A percentile compares a stretch with the other conserved stretches of the same genome.
Evolutionary conservation across 331 rosid genomes (phyloP).

Genomic region (Phaseolus coccineus): DNA sequence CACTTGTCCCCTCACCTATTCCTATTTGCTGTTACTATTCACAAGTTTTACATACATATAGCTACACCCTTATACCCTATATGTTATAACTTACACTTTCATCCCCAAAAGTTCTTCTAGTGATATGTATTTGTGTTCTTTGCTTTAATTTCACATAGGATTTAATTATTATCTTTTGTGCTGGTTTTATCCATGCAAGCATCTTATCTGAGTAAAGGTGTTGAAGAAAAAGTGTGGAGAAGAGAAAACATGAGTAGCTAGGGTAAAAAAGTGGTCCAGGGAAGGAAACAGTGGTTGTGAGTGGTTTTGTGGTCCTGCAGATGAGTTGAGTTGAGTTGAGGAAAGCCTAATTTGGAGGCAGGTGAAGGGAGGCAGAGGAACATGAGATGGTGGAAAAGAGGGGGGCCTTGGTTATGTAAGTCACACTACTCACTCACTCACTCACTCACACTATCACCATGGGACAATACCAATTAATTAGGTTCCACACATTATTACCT

Average conservation of each 20-base stretch:
- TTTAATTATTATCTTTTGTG: no score
- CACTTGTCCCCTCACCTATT: slow-evolving; percentile 46
- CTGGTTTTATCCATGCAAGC: slow-evolving; percentile 27
- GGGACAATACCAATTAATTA: slow-evolving; percentile 23
- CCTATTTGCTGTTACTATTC: slow-evolving; percentile 34
- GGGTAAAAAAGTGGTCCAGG: slow-evolving; percentile 75
- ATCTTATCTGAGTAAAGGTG: slow-evolving; percentile 32
- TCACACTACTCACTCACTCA: neutral
- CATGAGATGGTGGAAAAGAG: slow-evolving; percentile 36
- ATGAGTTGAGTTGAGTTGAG: slow-evolving; percentile 33
- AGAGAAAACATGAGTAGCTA: slow-evolving; percentile 39
- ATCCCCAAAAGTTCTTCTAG: neutral
- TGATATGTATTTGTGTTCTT: neutral
- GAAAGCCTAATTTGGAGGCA: slow-evolving; percentile 58
- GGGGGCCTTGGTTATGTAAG: slow-evolving; percentile 35
- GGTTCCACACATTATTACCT: slow-evolving; percentile 28
- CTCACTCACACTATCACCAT: neutral
- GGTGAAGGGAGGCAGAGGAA: slow-evolving; percentile 53
- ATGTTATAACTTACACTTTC: neutral
- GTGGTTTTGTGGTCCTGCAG: slow-evolving; percentile 87
- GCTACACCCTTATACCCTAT: neutral
- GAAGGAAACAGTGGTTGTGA: slow-evolving; percentile 38
- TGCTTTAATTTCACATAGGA: neutral
- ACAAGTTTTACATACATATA: neutral
- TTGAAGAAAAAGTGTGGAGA: slow-evolving; percentile 33